Base-by-base conservation (phyloP, 2,329 filamentous ascomycete species). In the Aspergillus piperis region DNA sequence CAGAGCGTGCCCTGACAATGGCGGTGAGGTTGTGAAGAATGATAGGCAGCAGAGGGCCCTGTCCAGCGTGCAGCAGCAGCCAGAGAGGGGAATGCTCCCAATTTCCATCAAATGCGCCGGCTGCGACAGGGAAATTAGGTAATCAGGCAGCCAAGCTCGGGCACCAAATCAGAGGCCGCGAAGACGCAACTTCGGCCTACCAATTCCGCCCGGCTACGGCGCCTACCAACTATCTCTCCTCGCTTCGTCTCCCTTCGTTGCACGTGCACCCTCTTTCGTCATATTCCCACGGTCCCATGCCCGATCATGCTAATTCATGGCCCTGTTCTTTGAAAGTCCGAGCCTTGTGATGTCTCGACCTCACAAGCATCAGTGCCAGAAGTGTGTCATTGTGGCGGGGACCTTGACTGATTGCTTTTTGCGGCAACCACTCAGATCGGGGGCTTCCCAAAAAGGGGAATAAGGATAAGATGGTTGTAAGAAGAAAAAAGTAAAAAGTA, bases 71-170 rank as follows among this genome's bases (percentile, higher is more conserved):
- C 60, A 64, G 57, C 21, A 36, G 23, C 27, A 21, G 50, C 25
- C 10, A 23, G 39, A 55, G 54, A 42, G 50, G 39, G 21, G 42
- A 39, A 19, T 25, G 47, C 27, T 30, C 3, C 15, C 25, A 36
- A 58, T 39, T 65, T 61, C 52, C 38, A 58, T 39, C 58, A 51
- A 36, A 65, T 59, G 61, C 65, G 65, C 65, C 64, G 60, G 61
- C 61, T 57, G 65, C 65, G 65, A 66, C 57, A 23, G 55, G 21
- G 61, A 58, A 63, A 67, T 67, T 66, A 67, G 42, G 58, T 66
- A 67, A 67, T 61, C 59, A 49, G 58, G 56, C 50, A 48, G 54
- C 57, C 54, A 57, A 44, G 36, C 50, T 60, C 54, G 60, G 60
- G 60, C 54, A 62, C 60, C 60, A 62, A 60, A 62, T 52, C 50